Evolutionary conservation across 441 rosid species (phyloP).

Genomic region (Metrosideros polymorpha): DNA sequence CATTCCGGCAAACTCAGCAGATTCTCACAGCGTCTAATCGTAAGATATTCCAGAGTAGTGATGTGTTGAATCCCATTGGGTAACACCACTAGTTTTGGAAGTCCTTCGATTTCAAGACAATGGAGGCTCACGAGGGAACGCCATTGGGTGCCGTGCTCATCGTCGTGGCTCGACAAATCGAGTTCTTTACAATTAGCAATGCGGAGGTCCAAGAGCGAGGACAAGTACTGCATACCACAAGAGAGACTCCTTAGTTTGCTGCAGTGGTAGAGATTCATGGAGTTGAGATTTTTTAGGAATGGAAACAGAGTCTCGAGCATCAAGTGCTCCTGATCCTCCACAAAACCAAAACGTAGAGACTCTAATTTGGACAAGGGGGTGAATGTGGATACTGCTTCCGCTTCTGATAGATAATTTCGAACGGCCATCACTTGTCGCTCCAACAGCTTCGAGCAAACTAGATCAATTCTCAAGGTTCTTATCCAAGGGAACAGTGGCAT

Average conservation of each 20-base stretch:
- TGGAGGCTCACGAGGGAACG: neutral
- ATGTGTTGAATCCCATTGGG: neutral
- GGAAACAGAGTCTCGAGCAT: neutral
- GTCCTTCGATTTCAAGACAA: neutral
- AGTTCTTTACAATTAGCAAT: neutral
- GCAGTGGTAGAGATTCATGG: neutral
- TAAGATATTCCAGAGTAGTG: neutral
- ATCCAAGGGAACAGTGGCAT: neutral
- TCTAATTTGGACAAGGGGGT: neutral
- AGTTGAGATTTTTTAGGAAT: neutral
- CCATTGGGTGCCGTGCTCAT: neutral
- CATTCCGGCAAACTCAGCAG: neutral
- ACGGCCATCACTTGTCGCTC: neutral
- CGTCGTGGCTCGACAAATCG: neutral
- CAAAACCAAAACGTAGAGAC: neutral
- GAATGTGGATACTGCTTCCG: neutral
- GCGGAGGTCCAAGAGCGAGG: neutral
- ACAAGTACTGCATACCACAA: neutral
- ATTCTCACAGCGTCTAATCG: rapidly evolving
- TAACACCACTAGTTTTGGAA: too few relatives aligned
- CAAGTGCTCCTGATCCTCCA: neutral
- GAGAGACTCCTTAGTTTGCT: neutral
- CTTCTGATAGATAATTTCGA: neutral
- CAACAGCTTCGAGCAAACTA: neutral
- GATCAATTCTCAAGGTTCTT: neutral